phyloP scores from a whole-genome alignment of 2,329 filamentous ascomycete species.

The Pyricularia sp. region DNA sequence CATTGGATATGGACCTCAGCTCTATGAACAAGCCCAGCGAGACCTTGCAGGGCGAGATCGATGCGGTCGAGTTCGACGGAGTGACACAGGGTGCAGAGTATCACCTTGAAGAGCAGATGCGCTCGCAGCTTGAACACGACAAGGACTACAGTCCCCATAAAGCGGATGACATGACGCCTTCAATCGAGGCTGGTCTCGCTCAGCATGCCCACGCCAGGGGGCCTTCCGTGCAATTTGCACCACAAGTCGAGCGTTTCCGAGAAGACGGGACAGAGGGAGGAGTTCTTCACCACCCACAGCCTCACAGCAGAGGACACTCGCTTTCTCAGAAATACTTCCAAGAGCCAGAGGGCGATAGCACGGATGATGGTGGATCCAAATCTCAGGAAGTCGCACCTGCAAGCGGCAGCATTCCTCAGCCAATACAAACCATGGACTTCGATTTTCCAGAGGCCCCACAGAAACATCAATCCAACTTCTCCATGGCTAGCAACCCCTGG shows the following conservation, averaged over 20 bases:
- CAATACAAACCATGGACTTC: neutral
- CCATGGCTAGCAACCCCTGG: conserved; percentile 55
- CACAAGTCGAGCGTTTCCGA: conserved; percentile 40
- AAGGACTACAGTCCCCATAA: conserved; percentile 62
- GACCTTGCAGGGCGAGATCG: conserved; percentile 73
- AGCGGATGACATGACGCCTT: conserved; percentile 18
- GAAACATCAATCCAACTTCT: conserved; percentile 43
- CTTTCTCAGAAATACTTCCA: conserved; percentile 57
- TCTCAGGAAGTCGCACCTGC: neutral
- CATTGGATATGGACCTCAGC: conserved; percentile 10
- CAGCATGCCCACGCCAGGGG: conserved; percentile 28
- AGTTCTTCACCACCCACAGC: conserved; percentile 61
- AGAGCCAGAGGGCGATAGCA: conserved; percentile 38
- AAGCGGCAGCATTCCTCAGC: neutral
- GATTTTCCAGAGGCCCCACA: neutral
- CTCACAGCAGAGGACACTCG: conserved; percentile 66
- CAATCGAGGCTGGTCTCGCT: conserved; percentile 13
- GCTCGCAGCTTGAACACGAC: conserved; percentile 66
- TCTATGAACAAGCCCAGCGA: conserved; percentile 65
- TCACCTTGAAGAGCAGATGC: conserved; percentile 70
- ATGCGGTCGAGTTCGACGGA: conserved; percentile 79
- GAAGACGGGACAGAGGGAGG: conserved; percentile 43
- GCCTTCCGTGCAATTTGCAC: conserved; percentile 35
- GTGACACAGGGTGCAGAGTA: conserved; percentile 83
- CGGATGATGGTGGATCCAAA: neutral